Base-by-base conservation (phyloP, 2,329 filamentous ascomycete genomes). In the Sporothrix brasiliensis region DNA sequence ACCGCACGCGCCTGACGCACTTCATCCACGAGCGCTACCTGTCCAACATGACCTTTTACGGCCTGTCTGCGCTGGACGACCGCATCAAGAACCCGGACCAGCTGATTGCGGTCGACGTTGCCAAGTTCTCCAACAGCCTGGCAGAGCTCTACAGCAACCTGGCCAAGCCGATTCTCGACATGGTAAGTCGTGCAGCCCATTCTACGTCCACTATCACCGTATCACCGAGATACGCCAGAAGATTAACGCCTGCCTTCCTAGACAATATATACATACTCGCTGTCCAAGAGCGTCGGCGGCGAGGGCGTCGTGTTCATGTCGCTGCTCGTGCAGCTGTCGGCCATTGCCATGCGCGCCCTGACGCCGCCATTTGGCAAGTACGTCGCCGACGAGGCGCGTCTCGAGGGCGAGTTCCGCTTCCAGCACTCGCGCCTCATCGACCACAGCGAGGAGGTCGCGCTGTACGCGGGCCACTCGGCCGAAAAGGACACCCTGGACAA, bases 31-130 rank as follows among this genome's bases (percentile, higher is more conserved):
- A 96, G 79, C 92, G 94, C 79, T 99, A 99, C 79, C 87, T 99
- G 16, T 94, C 92, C n/a, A 92, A 97, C 72, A 91, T 99, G 87
- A 98, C 94, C 0, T 99, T 98, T 79, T 99, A 99, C 79, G 94
- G 93, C 3, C 91, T 99, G 68, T 96, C 94, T 0, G 93, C 95
- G 0, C 85, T 99, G 49, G 95, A 99, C 77, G 95, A 99, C 79
- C 89, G 95, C 78, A 97, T 99, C 85, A 97, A 97, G 84, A 99
- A 99, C 77, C 93, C 95, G 3, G 95, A 99, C 78, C 95, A 99
- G 81, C 87, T 99, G 56, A 97, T 99, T 76, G 95, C 94, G 0
- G 94, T 98, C 39, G 95, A 99, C 78, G 93, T 99, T 11, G 92
- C 94, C 72, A 94, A 95, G 76, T 99, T 99, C 82, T 95, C 94